Evolutionary conservation across 1,284 basidiomycete genomes (phyloP).

Genomic region (Heterobasidion irregulare): DNA sequence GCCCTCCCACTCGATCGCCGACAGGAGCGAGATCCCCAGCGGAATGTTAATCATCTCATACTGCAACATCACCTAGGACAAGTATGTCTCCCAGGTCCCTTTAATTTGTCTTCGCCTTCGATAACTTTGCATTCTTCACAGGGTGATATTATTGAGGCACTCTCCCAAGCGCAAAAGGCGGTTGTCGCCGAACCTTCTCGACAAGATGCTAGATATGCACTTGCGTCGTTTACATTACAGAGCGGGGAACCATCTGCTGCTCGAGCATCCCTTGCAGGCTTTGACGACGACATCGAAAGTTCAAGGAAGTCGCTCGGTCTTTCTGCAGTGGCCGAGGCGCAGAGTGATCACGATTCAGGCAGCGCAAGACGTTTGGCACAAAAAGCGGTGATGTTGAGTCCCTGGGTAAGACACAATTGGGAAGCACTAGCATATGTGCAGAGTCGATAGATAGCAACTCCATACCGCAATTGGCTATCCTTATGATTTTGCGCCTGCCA

Average conservation of each 20-base stretch:
- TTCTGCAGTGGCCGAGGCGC: conserved; percentile 29
- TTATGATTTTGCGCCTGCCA: too few species aligned
- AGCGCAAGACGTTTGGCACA: conserved; percentile 3
- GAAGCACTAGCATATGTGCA: conserved; percentile 47
- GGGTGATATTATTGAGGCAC: conserved; percentile 42
- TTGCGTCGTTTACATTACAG: conserved; percentile 49
- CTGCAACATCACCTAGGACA: conserved; percentile 58
- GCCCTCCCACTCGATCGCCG: conserved; percentile 56
- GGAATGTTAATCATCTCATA: conserved; percentile 61
- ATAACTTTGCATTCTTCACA: conserved; percentile 15
- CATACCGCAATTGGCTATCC: neutral
- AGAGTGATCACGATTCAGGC: conserved; percentile 14
- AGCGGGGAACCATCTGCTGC: conserved; percentile 31
- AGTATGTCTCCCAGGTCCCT: conserved; percentile 26
- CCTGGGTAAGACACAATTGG: conserved; percentile 55
- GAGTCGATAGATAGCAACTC: conserved; percentile 10
- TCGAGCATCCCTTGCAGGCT: conserved; percentile 27
- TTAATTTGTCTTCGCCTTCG: conserved; percentile 9
- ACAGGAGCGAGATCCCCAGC: conserved; percentile 52
- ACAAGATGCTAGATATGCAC: conserved; percentile 34
- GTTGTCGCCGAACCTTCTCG: conserved; percentile 48
- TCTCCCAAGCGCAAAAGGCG: conserved; percentile 46
- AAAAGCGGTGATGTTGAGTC: conserved; percentile 48
- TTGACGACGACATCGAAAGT: conserved; percentile 21
- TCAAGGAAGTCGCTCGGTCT: conserved; percentile 34